phyloP scores from a whole-genome alignment of 768 basidiomycete species.

The Amanita fuliginea region DNA sequence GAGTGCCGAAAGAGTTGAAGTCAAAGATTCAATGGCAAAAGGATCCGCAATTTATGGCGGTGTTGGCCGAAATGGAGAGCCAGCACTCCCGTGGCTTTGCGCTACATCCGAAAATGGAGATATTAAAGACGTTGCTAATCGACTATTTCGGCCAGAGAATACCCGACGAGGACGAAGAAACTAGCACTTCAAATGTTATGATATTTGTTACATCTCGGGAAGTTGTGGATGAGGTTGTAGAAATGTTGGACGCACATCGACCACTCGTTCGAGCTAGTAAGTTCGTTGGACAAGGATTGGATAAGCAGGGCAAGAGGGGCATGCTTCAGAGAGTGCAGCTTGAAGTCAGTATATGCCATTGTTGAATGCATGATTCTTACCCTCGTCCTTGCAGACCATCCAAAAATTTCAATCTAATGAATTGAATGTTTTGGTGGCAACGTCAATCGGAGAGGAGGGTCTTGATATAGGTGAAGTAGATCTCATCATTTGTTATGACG shows the following conservation, averaged over 20 bases:
- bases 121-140: conserved; percentile 58
- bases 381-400: conserved; percentile 48
- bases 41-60: conserved; percentile 49
- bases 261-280: conserved; percentile 73
- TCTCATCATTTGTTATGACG: conserved; percentile 91
- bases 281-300: conserved; percentile 86
- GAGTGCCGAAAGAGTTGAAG: conserved; percentile 26
- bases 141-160: conserved; percentile 63
- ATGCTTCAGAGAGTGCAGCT: conserved; percentile 88
- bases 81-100: conserved; percentile 44
- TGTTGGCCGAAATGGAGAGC: conserved; percentile 59
- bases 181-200: conserved; percentile 66
- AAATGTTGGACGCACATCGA: conserved; percentile 59
- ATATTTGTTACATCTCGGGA: conserved; percentile 89
- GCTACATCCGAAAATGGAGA: conserved; percentile 90
- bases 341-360: conserved; percentile 38
- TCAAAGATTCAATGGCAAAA: conserved; percentile 31
- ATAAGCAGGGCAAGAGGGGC: conserved; percentile 81
- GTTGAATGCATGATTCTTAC: conserved; percentile 5
- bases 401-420: conserved; percentile 77
- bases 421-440: conserved; percentile 89
- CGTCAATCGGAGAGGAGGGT: conserved; percentile 96
- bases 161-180: conserved; percentile 23
- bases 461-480: conserved; percentile 98
- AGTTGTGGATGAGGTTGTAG: conserved; percentile 86